Conservation (phyloP, 345 rosid genomes). For the Dimocarpus longan region DNA sequence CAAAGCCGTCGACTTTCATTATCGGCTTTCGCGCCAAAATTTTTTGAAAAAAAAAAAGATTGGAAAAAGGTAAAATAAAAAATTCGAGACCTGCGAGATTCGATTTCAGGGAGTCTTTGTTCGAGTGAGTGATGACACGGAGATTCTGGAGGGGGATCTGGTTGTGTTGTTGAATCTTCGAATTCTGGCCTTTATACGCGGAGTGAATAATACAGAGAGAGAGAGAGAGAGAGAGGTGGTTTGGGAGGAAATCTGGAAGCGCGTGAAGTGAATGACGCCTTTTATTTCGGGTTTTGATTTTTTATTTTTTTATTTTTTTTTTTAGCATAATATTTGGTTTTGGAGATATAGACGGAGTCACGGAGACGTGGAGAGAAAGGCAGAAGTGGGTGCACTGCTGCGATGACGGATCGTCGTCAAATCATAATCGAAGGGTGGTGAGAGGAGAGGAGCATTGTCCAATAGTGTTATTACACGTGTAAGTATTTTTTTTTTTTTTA, state of each 20-base stretch:
- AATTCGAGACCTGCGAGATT: not conserved
- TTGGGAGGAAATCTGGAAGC: not conserved
- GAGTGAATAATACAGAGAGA: not conserved
- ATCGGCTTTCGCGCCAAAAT: conserved; percentile 22
- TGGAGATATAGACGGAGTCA: too few relatives aligned
- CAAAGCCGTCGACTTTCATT: conserved; percentile 17
- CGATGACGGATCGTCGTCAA: too few relatives aligned
- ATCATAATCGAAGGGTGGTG: not conserved
- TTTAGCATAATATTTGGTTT: not conserved
- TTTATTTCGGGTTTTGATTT: not conserved
- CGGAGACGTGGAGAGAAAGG: not conserved
- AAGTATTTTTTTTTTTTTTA: too few relatives aligned
- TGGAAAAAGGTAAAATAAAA: not conserved
- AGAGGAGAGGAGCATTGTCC: not conserved
- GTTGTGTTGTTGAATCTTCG: conserved; percentile 10
- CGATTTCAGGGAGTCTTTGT: not conserved
- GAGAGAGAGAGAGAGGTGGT: not conserved
- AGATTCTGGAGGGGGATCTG: not conserved
- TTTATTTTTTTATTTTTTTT: not conserved
- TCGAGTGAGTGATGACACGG: not conserved
- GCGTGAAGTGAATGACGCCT: not conserved
- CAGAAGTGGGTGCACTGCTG: too few relatives aligned
- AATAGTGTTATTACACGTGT: not conserved
- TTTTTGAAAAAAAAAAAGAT: not conserved
- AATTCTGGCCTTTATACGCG: not conserved